A percentile compares a stretch with the other conserved stretches of the same genome.
phyloP scores from a whole-genome alignment of 192 early-diverging fungal species.

The Coemansia sp. region DNA sequence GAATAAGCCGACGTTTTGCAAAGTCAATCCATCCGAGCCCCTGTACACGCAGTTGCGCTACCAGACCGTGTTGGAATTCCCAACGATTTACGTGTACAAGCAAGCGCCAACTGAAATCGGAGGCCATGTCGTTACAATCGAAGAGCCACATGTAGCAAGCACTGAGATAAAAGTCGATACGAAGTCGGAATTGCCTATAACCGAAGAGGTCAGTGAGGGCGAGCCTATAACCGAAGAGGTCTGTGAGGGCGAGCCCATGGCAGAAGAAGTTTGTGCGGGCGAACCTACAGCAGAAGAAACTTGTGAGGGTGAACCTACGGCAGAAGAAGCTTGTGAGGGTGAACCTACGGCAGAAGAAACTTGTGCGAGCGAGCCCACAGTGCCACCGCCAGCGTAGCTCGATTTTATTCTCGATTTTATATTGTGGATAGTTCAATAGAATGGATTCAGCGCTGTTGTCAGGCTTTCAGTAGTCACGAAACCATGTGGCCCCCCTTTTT shows the following conservation, averaged over 20 bases:
- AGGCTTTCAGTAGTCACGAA: no score
- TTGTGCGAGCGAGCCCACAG: background rate
- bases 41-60: slow-evolving; percentile 50
- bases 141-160: background rate
- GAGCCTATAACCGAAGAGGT: background rate
- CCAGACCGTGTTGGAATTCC: slow-evolving; percentile 56
- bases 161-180: background rate
- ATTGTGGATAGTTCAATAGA: no score
- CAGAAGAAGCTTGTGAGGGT: no score
- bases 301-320: no score
- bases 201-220: no score
- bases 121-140: slow-evolving; percentile 14
- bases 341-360: no score
- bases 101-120: slow-evolving; percentile 8
- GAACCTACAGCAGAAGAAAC: no score
- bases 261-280: no score
- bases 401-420: no score
- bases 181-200: background rate
- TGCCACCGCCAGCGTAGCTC: background rate
- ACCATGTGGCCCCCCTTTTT: no score
- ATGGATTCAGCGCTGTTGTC: no score
- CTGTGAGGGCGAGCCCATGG: no score
- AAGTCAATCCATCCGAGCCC: slow-evolving; percentile 28
- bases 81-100: slow-evolving; percentile 46
- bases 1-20: slow-evolving; percentile 53